A percentile compares a stretch with the other conserved stretches of the same genome.
These are phyloP conservation scores for Trametes maxima DNA, from an alignment of 768 basidiomycete species.

Conservation along the genomic window DNA sequence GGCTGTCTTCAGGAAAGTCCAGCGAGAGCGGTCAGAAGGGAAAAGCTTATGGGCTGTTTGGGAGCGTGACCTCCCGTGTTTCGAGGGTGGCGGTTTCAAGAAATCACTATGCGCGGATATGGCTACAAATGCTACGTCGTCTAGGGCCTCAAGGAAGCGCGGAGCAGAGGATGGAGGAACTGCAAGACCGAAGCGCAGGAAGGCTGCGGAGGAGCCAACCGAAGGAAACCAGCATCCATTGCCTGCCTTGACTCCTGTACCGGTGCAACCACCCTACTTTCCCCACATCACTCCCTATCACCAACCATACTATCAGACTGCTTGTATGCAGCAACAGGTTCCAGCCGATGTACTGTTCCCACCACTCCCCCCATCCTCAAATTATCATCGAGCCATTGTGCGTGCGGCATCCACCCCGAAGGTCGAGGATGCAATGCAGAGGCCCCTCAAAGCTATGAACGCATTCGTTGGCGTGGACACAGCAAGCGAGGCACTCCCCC, in stretches of 20 bases:
- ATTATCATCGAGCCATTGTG: conserved; percentile 36
- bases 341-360: conserved; percentile 75
- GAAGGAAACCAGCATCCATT: conserved; percentile 15
- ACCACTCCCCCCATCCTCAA: conserved; percentile 59
- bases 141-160: conserved; percentile 43
- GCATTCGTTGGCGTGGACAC: no score
- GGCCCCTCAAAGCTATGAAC: background rate
- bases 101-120: conserved; percentile 53
- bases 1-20: conserved; percentile 84
- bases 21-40: conserved; percentile 74
- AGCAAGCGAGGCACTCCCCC: background rate
- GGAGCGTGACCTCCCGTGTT: conserved; percentile 81
- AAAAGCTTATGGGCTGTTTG: conserved; percentile 89
- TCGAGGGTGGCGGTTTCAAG: conserved; percentile 80
- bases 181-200: conserved; percentile 35
- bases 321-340: conserved; percentile 48
- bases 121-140: conserved; percentile 38
- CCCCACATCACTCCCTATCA: conserved; percentile 46
- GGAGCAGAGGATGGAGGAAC: conserved; percentile 29
- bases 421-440: background rate
- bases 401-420: conserved; percentile 15
- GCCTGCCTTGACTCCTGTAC: conserved; percentile 24
- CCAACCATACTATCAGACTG: conserved; percentile 74
- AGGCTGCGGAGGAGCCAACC: conserved; percentile 21
- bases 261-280: conserved; percentile 34